Evolutionary conservation across 805 yeast genomes (phyloP), one percentile per base, ranked within the genome.

Genomic region (Wickerhamomyces bovis): DNA sequence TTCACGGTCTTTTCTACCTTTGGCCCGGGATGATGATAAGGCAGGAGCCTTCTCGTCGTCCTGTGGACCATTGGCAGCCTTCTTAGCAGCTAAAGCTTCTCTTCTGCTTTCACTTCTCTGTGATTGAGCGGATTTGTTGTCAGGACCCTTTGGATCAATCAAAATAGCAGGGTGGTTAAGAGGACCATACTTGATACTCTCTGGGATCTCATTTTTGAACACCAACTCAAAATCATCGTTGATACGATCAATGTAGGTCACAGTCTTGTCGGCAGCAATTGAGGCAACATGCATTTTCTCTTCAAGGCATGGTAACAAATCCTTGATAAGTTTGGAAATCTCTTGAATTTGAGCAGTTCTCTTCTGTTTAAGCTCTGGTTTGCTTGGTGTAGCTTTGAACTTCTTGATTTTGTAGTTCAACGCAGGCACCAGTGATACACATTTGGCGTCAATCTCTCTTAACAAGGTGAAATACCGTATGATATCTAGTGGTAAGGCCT

Each of bases 231-330:
- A 90, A 60, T 87, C 95, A 54, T 84, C 79, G 60, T 90, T 86
- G 53, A 94, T 74, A 44, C 97, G 73, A 44, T 72, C 75, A 46
- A 88, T 67, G 58, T 88, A 85, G 48, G 82, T 79, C 26, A 74
- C 68, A 41, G 89, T 75, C 12, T 83, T 75, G 56, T 90, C 97
- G 26, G 87, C 76, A 20, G 97, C 97, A 36, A 88, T 83, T 1
- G 92, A 83, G 5, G 97, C 92, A 38, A 94, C 97, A 64, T 92
- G 97, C 95, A 94, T 89, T 66, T 94, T 94, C 63, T 94, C 97
- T 62, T 92, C 98, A 46, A 92, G 67, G 51, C 96, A 87, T 1
- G 98, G 97, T 71, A 92, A 80, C 46, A 92, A 72, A 48, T 87
- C 96, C 52, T 73, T 70, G 18, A 80, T 69, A 30, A 71, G 53